phyloP scores from a whole-genome alignment of 2,329 filamentous ascomycete genomes.

The Apiospora kogelbergensis region DNA sequence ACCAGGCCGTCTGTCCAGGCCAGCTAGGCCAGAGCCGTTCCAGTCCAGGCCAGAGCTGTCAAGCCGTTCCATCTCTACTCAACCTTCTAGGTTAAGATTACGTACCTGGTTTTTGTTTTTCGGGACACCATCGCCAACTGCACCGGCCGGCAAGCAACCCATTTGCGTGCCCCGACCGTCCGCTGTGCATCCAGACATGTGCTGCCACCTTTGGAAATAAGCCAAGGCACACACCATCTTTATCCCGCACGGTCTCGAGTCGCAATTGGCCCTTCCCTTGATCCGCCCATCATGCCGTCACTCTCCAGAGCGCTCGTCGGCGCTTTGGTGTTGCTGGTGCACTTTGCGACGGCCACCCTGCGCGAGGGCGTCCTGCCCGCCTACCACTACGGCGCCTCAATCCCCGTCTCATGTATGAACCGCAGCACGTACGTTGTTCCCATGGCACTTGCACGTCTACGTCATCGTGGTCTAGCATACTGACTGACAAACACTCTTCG shows the following conservation, averaged over 20 bases:
- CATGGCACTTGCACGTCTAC: too few species aligned
- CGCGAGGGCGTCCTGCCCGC: conserved; percentile 52
- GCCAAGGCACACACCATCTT: neutral
- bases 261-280: neutral
- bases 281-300: neutral
- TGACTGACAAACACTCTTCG: too few species aligned
- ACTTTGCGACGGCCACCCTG: conserved; percentile 21
- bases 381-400: conserved; percentile 65
- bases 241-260: neutral
- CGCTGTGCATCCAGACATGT: neutral
- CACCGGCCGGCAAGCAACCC: neutral
- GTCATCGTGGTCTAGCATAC: neutral
- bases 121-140: neutral
- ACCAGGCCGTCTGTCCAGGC: neutral
- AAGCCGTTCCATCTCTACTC: neutral
- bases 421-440: conserved; percentile 62
- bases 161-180: neutral
- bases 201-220: neutral
- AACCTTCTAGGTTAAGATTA: neutral
- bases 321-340: conserved; percentile 13
- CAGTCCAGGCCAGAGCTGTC: too few species aligned
- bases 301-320: neutral
- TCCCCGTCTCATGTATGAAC: conserved; percentile 73
- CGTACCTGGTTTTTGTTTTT: neutral
- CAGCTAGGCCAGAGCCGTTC: too few species aligned